Evolutionary conservation across 2,329 filamentous ascomycete species (phyloP), one percentile per base, ranked within the genome.

Genomic region (Macroventuria anomochaeta): DNA sequence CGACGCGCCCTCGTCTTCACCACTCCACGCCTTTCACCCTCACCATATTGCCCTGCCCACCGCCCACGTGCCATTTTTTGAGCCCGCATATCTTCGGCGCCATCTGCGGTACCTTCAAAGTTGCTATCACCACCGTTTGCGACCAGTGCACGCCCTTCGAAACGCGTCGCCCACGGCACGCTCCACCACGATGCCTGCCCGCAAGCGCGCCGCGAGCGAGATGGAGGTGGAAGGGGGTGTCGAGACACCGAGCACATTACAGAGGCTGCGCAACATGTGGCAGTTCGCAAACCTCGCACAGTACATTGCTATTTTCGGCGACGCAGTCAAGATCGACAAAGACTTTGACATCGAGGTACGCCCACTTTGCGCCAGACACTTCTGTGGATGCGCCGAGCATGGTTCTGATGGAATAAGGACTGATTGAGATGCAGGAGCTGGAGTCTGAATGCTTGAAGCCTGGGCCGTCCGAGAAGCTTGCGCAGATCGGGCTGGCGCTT

Each of bases 221-320:
- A 79, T 80, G 73, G 83, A 84, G 69, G 76, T 78, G 62, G 76
- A 81, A 39, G 73, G 79, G 57, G 75, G 76, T 57, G 59, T 72
- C 68, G 68, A 76, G 73, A 73, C 74, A 50, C 71, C 74, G 52
- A 72, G 64, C 53, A 69, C 63, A 65, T 80, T 96, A 23, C 79
- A 85, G 53, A 86, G 82, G 61, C 83, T 97, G 63, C 86, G 93
- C 59, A 95, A 90, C 72, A 92, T 90, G 83, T 97, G 93, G 93
- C 90, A 97, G 75, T 97, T 97, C 76, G 91, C 93, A 57, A 93
- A 92, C 69, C 79, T 97, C 7, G 92, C 89, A 77, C 93, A 99
- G 77, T 99, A 92, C 83, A 90, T 97, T 57, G 90, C 88, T 73
- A 85, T 93, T 33, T 99, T 99, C 75, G 93, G 93, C 57, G 87